Evolutionary conservation across 305 asterid genomes (phyloP).

Genomic region (Fraxinus nigra): DNA sequence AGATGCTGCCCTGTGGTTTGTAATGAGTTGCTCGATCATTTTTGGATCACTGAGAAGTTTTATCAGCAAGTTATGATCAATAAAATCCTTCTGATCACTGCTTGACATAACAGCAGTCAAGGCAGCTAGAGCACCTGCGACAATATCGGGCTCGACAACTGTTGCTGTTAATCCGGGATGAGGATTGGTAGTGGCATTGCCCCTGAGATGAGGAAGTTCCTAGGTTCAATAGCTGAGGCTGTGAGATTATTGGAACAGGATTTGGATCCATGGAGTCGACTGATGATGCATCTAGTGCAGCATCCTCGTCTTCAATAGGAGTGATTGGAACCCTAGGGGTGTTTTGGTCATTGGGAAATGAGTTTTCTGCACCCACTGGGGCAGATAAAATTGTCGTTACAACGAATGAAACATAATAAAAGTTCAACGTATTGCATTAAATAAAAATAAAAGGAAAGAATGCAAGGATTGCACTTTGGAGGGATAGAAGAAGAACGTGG

Average conservation of each 20-base stretch:
- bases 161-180: conserved; percentile 16
- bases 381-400: conserved; percentile 18
- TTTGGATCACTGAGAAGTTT: conserved; percentile 68
- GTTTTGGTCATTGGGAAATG: conserved; percentile 29
- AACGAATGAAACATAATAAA: not conserved
- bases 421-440: not conserved
- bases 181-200: conserved; percentile 17
- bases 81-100: conserved; percentile 42
- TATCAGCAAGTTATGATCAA: conserved; percentile 62
- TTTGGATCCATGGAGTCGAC: conserved; percentile 21
- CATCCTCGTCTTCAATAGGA: conserved; percentile 83
- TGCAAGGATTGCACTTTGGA: conserved; percentile 46
- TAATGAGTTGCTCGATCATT: conserved; percentile 61
- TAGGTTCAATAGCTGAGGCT: conserved; percentile 28
- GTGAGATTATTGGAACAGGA: conserved; percentile 22
- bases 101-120: conserved; percentile 42
- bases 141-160: conserved; percentile 44
- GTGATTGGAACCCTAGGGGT: conserved; percentile 65
- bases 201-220: conserved; percentile 26
- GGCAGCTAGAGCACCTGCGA: conserved; percentile 71
- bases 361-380: conserved; percentile 30
- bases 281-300: conserved; percentile 27
- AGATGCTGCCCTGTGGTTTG: conserved; percentile 39
- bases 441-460: not conserved
- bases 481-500: conserved; percentile 90